Base-by-base conservation (phyloP, 2,329 filamentous ascomycete species). In the Ceratocystis harringtonii region DNA sequence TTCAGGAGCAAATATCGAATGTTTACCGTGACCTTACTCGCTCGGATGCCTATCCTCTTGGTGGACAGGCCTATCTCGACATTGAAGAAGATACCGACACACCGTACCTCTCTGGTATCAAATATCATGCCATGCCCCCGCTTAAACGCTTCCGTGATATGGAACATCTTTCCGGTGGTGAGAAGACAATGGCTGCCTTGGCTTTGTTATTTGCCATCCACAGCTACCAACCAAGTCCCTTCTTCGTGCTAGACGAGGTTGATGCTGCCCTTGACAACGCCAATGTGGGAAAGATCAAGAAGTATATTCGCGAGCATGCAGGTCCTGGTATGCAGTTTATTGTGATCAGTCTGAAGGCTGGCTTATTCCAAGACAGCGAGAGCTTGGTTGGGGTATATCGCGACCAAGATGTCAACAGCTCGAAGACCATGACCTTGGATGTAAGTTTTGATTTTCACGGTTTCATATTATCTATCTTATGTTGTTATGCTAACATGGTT, bases 321-420 rank as follows among this genome's bases (percentile, higher is more conserved):
- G 90, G 90, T 0, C 94, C 94, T 1, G 95, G 95, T 15, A 97
- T 97, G 91, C 94, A 99, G 75, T 99, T 99, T 71, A 95, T 99
- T 68, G 94, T 99, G 70, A 99, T 99, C 75, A 91, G 86, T 77
- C 81, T 99, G 74, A 99, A 99, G 81, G 89, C 91, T 0, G 92
- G 91, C 1, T 79, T 99, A 66, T 99, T 97, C 78, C 92, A 99
- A 76, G 89, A 95, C 75, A 96, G 90, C 72, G 92, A 99, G 80
- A 95, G 91, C 68, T 76, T 99, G 71, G 91, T 99, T 3, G 94
- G 94, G 63, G 91, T 99, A 10, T 97, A 96, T 78, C 82, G 94
- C 70, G 95, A 99, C 73, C 94, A 99, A 77, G 85, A 87, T 66
- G 89, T 90, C 66, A 99, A 97, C 76, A 95, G 88, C 72, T 95